Evolutionary conservation across 805 yeast species (phyloP), one percentile per base, ranked within the genome.

Genomic region (Metschnikowia shivogae): DNA sequence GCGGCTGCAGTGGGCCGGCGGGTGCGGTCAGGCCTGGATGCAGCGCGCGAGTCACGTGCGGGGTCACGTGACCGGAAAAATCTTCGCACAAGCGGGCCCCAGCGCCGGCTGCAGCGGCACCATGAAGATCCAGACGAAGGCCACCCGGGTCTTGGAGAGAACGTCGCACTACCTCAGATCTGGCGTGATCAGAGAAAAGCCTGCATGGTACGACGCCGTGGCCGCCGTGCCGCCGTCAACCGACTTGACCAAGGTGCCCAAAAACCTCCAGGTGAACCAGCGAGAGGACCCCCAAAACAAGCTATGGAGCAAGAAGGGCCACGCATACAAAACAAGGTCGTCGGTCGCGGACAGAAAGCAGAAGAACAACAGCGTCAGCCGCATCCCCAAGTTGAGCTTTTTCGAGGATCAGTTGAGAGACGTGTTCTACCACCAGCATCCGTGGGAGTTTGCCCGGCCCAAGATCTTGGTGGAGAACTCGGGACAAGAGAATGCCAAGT

Each of bases 381-480:
- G 72, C 52, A 74, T 84, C 9, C 78, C 79, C 34, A 73, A 75
- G 50, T 67, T 86, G 58, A 64, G 63, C 45, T 84, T 76, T 54
- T 63, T 80, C 43, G 93, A 92, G 64, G 99, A 93, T 65, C 81
- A 84, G 56, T 67, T 93, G 55, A 80, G 99, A 69, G 74, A 78
- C 38, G 72, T 86, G 20, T 93, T 93, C 60, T 92, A 84, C 65
- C 81, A 81, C 47, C 97, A 90, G 62, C 99, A 93, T 66, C 99
- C 99, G 6, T 93, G 99, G 99, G 99, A 93, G 67, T 72, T 90
- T 43, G 88, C 98, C 1, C 78, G 95, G 55, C 97, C 98, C 11
- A 87, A 86, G 61, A 74, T 80, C 26, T 67, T 93, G 53, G 75
- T 89, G 37, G 99, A 93, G 64, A 86, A 81, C 57, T 73, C 75